These are phyloP conservation scores for Gossypium lobatum DNA, from an alignment of 441 rosid species.

Conservation along the genomic window DNA sequence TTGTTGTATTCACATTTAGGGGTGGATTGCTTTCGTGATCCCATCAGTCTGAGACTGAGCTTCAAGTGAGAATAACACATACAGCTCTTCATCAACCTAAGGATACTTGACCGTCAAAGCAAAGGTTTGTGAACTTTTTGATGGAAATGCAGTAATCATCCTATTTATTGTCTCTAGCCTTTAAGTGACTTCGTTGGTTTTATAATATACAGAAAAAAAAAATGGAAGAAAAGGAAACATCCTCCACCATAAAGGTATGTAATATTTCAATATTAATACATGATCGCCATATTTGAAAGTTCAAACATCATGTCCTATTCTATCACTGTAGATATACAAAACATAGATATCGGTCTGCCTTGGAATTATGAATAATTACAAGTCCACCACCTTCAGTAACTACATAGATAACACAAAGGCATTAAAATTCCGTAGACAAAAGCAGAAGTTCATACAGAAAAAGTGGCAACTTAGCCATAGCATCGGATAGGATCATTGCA, in stretches of 20 bases:
- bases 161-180: no score
- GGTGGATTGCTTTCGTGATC: no score
- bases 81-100: neutral
- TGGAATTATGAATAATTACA: neutral
- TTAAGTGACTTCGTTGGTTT: no score
- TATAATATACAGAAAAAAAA: no score
- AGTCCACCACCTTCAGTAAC: neutral
- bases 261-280: neutral
- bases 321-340: neutral
- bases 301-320: neutral
- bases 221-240: no score
- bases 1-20: no score
- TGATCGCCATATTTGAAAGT: neutral
- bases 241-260: neutral
- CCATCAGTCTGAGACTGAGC: neutral
- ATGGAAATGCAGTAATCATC: neutral
- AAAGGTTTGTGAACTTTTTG: neutral
- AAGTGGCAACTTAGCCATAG: conserved; percentile 49
- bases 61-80: neutral
- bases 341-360: neutral
- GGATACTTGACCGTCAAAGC: neutral
- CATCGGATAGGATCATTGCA: conserved; percentile 87
- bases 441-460: neutral
- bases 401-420: neutral
- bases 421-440: neutral